Base-by-base conservation (phyloP, 1,284 basidiomycete species). In the Hemileia vastatrix region DNA sequence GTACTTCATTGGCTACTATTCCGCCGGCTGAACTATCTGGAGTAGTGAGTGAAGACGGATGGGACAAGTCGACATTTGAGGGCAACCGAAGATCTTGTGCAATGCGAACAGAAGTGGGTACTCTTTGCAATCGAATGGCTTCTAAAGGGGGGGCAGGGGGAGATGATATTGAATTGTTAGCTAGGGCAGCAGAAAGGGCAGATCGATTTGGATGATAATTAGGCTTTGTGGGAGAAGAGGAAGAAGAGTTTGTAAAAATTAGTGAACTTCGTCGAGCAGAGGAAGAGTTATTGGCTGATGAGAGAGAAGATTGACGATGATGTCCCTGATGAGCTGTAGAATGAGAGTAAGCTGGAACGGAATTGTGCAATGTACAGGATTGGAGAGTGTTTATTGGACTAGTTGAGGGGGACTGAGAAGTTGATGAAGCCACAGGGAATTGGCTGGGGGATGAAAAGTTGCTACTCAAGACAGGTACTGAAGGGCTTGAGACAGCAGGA, bases 41-140 rank as follows among this genome's bases (percentile, higher is more conserved):
- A n/a, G n/a, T n/a, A n/a, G n/a, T n/a, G n/a, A n/a, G n/a, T 33
- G 40, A 66, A 18, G 65, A 48, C 4, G 64, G 55, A 40, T 58
- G 49, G 6, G 52, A 49, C 33, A 48, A 44, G 6, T 33, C 32
- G 21, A 47, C 19, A 13, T 45, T 49, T 27, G 72, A 67, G 31
- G n/a, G n/a, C n/a, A 67, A 53, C 49, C 67, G 68, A 19, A 81
- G 66, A 40, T 81, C 80, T 11, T 78, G 77, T 0, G 81, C 80
- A 43, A 80, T 65, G n/a, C 79, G 72, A 1, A 82, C 80, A 6
- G 78, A 77, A 0, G 80, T 80, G 0, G 80, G 80, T 1, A 82
- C 79, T 2, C 79, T 72, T 64, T 80, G 80, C n/a, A 81, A 67
- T 0, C 79, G 77, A 27, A 81, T 79, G 4, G 78, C 77, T 27